Conservation (phyloP, 106 monocot species). For the Apostasia shenzhenica region DNA sequence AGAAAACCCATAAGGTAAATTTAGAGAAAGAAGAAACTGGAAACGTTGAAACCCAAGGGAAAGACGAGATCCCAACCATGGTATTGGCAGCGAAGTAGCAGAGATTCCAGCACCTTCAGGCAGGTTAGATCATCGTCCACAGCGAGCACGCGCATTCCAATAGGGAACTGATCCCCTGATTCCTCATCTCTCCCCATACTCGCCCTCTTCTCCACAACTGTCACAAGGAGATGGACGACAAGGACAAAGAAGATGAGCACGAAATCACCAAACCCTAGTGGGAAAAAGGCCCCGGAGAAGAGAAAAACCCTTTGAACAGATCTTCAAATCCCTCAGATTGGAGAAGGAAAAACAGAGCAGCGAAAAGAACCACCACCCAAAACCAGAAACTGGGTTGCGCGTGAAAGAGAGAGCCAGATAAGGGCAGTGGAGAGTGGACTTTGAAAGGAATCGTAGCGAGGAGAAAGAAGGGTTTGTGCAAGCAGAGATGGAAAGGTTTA, state of each 20-base stretch:
- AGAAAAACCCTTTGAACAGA: neutral
- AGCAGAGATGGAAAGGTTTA: neutral
- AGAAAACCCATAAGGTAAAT: neutral
- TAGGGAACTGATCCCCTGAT: constrained; percentile 17
- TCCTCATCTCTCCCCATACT: constrained; percentile 4
- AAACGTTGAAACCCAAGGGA: neutral
- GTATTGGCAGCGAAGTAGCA: constrained; percentile 32
- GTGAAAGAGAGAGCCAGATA: neutral
- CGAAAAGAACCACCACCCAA: neutral
- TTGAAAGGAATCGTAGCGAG: neutral
- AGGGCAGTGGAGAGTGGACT: neutral
- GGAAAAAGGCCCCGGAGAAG: no score
- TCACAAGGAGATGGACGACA: neutral
- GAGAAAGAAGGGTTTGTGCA: neutral
- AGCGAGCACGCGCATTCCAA: constrained; percentile 34
- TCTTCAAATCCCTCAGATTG: neutral
- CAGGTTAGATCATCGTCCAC: constrained; percentile 39
- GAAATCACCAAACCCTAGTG: neutral
- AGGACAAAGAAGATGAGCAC: constrained; percentile 2
- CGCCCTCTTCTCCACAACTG: constrained; percentile 7
- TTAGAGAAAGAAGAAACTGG: neutral
- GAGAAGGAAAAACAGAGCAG: neutral
- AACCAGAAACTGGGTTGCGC: neutral
- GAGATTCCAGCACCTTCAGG: constrained; percentile 26
- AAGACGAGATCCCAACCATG: constrained; percentile 13